Conservation (phyloP, 257 asterid species). For the Petrea volubilis region DNA sequence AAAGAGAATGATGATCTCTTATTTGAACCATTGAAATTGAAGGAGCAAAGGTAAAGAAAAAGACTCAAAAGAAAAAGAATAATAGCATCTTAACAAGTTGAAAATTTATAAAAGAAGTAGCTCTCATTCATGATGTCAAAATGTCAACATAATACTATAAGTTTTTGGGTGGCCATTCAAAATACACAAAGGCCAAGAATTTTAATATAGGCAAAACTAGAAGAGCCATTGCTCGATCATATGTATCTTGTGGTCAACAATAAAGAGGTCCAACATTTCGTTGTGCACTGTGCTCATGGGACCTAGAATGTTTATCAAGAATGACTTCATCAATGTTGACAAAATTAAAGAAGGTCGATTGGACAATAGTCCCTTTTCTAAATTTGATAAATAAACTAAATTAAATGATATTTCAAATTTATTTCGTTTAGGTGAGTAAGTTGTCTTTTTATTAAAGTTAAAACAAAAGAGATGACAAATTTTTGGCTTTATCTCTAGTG, state of each 20-base stretch:
- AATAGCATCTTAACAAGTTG: conserved; percentile 28
- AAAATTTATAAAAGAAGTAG: conserved; percentile 15
- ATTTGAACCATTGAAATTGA: conserved; percentile 58
- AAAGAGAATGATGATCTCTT: conserved; percentile 32
- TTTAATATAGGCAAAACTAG: not conserved
- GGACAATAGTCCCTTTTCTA: not conserved
- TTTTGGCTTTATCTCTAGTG: too few relatives aligned
- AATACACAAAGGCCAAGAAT: conserved; percentile 42
- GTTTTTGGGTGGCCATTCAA: conserved; percentile 49
- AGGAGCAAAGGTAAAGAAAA: conserved; percentile 16
- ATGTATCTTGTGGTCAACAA: conserved; percentile 4
- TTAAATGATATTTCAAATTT: too few relatives aligned
- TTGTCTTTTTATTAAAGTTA: too few relatives aligned
- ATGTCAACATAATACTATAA: conserved; percentile 38
- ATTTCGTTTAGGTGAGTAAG: too few relatives aligned
- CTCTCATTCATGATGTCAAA: conserved; percentile 27
- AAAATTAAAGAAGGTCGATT: not conserved
- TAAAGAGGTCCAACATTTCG: conserved; percentile 13
- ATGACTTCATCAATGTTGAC: too few relatives aligned
- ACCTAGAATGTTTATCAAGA: not conserved
- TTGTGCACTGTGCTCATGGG: conserved; percentile 6
- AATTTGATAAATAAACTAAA: too few relatives aligned
- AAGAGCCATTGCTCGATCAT: conserved; percentile 25
- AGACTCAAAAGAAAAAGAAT: conserved; percentile 2
- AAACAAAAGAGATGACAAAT: too few relatives aligned